phyloP scores from a whole-genome alignment of 768 basidiomycete species.

The Trametopsis cervina region DNA sequence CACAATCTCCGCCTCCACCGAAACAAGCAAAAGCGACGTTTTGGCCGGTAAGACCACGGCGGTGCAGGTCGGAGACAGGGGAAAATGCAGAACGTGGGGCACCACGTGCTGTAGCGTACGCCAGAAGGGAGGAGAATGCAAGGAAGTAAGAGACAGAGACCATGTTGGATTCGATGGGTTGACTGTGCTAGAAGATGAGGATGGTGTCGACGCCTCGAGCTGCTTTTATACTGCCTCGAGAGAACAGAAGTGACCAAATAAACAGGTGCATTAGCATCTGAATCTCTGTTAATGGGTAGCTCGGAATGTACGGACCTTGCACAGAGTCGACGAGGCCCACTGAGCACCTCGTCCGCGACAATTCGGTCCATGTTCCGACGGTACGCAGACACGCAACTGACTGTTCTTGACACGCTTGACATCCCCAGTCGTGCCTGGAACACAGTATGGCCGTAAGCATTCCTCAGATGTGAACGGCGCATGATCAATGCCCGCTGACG shows the following conservation, averaged over 20 bases:
- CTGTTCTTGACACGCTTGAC: background rate
- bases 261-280: background rate
- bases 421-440: background rate
- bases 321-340: background rate
- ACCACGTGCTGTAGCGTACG: background rate
- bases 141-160: background rate
- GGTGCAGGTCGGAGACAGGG: background rate
- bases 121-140: background rate
- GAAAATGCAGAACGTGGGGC: background rate
- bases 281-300: background rate
- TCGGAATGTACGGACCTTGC: background rate
- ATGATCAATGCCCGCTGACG: background rate
- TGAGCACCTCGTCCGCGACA: background rate
- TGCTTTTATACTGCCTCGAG: background rate
- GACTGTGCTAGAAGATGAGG: background rate
- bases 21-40: slow-evolving; percentile 6
- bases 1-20: slow-evolving; percentile 12
- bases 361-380: background rate
- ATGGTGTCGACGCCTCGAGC: no score
- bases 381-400: background rate
- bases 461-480: background rate
- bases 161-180: background rate
- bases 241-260: background rate
- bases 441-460: background rate
- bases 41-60: slow-evolving; percentile 5